A percentile compares a stretch with the other conserved stretches of the same genome.
phyloP scores from a whole-genome alignment of 192 early-diverging fungal species.

The Martensiomyces pterosporus region DNA sequence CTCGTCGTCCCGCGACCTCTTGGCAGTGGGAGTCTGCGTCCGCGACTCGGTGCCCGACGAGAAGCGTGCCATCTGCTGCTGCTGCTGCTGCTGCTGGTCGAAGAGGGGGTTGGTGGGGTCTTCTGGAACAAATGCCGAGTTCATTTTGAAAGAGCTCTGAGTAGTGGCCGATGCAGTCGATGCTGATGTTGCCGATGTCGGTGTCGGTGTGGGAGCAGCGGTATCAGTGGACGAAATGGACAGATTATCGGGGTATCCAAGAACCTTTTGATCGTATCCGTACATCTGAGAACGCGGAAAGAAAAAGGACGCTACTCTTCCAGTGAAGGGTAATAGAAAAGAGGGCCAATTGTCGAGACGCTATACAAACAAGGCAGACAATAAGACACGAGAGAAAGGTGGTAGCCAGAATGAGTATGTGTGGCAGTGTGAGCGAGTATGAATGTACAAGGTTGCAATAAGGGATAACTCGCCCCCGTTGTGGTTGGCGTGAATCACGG shows the following conservation, averaged over 20 bases:
- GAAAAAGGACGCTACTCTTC: too few species aligned
- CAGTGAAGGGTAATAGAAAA: too few species aligned
- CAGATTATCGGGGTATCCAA: neutral
- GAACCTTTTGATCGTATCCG: neutral
- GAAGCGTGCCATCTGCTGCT: constrained; percentile 19
- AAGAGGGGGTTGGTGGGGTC: constrained; percentile 13
- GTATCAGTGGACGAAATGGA: constrained; percentile 36
- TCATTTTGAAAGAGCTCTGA: constrained; percentile 43
- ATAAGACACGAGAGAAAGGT: too few species aligned
- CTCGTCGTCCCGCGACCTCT: constrained; percentile 52
- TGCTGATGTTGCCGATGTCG: constrained; percentile 11
- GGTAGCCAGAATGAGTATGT: too few species aligned
- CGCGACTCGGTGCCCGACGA: constrained; percentile 32
- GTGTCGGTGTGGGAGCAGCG: constrained; percentile 18
- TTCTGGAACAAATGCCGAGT: constrained; percentile 43
- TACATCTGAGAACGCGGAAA: too few species aligned
- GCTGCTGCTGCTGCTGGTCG: constrained; percentile 11
- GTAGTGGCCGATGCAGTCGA: too few species aligned
- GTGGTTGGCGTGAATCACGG: too few species aligned
- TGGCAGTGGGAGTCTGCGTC: constrained; percentile 39
- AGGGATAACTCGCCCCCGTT: too few species aligned
- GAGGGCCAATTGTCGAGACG: too few species aligned
- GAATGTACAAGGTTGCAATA: too few species aligned
- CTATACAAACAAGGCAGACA: too few species aligned
- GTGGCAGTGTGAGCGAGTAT: too few species aligned